Conservation (phyloP, 371 early-diverging fungal genomes). For the Lichtheimia corymbifera region DNA sequence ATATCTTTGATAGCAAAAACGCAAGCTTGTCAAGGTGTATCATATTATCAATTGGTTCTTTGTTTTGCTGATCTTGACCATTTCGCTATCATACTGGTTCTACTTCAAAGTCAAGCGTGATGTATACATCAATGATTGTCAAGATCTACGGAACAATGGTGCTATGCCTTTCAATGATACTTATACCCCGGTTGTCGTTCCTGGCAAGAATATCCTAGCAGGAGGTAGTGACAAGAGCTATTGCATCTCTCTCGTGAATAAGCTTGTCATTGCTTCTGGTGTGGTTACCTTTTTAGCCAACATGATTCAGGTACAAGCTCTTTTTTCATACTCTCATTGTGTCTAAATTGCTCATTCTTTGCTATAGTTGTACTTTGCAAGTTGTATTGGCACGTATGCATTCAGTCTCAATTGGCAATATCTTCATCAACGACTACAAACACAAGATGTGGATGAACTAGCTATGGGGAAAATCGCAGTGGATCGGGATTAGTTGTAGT, state of each 20-base stretch:
- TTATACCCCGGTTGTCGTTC: slow-evolving; percentile 27
- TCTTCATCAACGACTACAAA: slow-evolving; percentile 14
- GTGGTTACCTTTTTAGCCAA: slow-evolving; percentile 31
- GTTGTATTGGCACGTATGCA: slow-evolving; percentile 19
- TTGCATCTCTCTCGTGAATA: slow-evolving; percentile 26
- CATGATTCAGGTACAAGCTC: slow-evolving; percentile 33
- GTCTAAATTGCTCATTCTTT: background rate
- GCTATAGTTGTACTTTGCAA: slow-evolving; percentile 15
- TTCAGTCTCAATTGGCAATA: slow-evolving; percentile 19
- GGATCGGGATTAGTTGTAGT: background rate
- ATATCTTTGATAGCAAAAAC: slow-evolving; percentile 30
- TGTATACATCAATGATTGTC: slow-evolving; percentile 35
- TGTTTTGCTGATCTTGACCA: slow-evolving; percentile 31
- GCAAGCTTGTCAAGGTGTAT: slow-evolving; percentile 31
- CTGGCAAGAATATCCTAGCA: slow-evolving; percentile 30
- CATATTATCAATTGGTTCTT: slow-evolving; percentile 45
- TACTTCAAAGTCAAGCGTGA: slow-evolving; percentile 37
- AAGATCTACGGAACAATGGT: slow-evolving; percentile 23
- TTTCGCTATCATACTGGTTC: slow-evolving; percentile 32
- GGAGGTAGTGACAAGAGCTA: slow-evolving; percentile 36
- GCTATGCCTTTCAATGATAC: slow-evolving; percentile 10
- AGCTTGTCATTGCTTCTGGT: slow-evolving; percentile 30
- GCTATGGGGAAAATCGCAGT: background rate
- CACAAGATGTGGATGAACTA: slow-evolving; percentile 13
- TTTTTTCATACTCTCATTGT: background rate